A percentile compares a stretch with the other conserved stretches of the same genome.
Evolutionary conservation across 805 yeast genomes (phyloP).

Genomic region (Cyberlindnera galapagoensis): DNA sequence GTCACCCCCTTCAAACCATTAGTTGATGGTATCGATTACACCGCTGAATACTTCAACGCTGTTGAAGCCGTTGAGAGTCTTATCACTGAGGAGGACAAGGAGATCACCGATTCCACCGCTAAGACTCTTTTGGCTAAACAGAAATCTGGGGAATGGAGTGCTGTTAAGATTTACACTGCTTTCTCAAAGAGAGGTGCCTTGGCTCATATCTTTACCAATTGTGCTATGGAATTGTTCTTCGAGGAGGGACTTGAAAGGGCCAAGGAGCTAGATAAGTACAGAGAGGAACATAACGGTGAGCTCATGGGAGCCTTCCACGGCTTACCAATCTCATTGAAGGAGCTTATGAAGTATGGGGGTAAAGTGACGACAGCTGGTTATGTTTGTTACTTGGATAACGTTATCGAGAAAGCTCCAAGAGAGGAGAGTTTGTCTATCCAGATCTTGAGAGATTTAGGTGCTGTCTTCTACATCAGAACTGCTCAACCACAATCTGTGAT

Average conservation of each 20-base stretch:
- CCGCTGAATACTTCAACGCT: slow-evolving; percentile 20
- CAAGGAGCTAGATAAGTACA: slow-evolving; percentile 44
- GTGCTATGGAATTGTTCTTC: slow-evolving; percentile 35
- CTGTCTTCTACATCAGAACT: slow-evolving; percentile 59
- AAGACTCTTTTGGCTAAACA: slow-evolving; percentile 17
- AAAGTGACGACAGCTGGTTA: slow-evolving; percentile 55
- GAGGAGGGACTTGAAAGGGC: slow-evolving; percentile 58
- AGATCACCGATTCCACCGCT: slow-evolving; percentile 17
- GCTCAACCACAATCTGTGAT: slow-evolving; percentile 64
- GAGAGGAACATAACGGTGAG: slow-evolving; percentile 33
- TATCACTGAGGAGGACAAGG: slow-evolving; percentile 15
- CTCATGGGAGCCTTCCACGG: slow-evolving; percentile 66
- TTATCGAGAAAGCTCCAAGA: slow-evolving; percentile 27
- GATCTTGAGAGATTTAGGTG: slow-evolving; percentile 30
- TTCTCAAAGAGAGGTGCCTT: slow-evolving; percentile 53
- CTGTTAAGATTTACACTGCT: slow-evolving; percentile 40
- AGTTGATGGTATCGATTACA: slow-evolving; percentile 13
- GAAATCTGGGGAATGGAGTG: slow-evolving; percentile 28
- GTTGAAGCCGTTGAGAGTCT: slow-evolving; percentile 13
- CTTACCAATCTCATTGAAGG: slow-evolving; percentile 61
- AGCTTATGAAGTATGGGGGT: slow-evolving; percentile 52
- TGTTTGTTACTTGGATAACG: slow-evolving; percentile 45
- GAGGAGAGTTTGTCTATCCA: slow-evolving; percentile 45
- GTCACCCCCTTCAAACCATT: slow-evolving; percentile 17
- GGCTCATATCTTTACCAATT: slow-evolving; percentile 45